A percentile compares a stretch with the other conserved stretches of the same genome.
Evolutionary conservation across 2,329 filamentous ascomycete species (phyloP).

Genomic region (Microsporum audouinii): DNA sequence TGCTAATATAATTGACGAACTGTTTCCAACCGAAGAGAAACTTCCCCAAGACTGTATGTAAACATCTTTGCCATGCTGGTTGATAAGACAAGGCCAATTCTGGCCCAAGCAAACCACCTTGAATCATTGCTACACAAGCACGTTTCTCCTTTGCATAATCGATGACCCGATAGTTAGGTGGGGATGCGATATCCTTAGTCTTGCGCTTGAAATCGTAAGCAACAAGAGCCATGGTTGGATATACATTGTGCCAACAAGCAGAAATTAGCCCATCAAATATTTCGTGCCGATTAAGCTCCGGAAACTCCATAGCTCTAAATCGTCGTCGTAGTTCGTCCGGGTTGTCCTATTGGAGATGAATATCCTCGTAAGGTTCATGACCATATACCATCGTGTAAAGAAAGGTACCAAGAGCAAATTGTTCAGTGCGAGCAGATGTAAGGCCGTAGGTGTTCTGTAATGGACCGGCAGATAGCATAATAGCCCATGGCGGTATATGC

Average conservation of each 20-base stretch:
- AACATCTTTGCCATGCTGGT: slow-evolving; percentile 6
- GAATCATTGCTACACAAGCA: slow-evolving; percentile 6
- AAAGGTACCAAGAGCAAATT: slow-evolving; percentile 15
- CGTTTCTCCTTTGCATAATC: slow-evolving; percentile 3
- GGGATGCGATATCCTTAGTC: slow-evolving; percentile 9
- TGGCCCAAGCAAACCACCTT: slow-evolving; percentile 8
- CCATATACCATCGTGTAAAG: slow-evolving; percentile 18
- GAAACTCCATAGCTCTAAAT: slow-evolving; percentile 15
- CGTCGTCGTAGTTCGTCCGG: slow-evolving; percentile 3
- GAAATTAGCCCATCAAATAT: slow-evolving; percentile 15
- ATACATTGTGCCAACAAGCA: slow-evolving; percentile 17
- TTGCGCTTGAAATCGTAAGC: slow-evolving; percentile 16
- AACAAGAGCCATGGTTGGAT: slow-evolving; percentile 16
- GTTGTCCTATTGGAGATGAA: neutral
- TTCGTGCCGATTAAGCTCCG: slow-evolving; percentile 14
- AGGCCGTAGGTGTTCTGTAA: slow-evolving; percentile 15
- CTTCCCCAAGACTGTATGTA: neutral
- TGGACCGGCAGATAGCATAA: slow-evolving; percentile 10
- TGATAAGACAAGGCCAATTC: slow-evolving; percentile 7
- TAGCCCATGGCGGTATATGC: slow-evolving; percentile 12
- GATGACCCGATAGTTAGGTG: slow-evolving; percentile 10
- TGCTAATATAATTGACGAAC: neutral
- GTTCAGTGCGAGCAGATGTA: slow-evolving; percentile 16
- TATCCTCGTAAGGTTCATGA: slow-evolving; percentile 12
- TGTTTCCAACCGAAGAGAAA: neutral